These are phyloP conservation scores for Peribolospora baueri DNA, from an alignment of 768 basidiomycete genomes.

Conservation along the genomic window DNA sequence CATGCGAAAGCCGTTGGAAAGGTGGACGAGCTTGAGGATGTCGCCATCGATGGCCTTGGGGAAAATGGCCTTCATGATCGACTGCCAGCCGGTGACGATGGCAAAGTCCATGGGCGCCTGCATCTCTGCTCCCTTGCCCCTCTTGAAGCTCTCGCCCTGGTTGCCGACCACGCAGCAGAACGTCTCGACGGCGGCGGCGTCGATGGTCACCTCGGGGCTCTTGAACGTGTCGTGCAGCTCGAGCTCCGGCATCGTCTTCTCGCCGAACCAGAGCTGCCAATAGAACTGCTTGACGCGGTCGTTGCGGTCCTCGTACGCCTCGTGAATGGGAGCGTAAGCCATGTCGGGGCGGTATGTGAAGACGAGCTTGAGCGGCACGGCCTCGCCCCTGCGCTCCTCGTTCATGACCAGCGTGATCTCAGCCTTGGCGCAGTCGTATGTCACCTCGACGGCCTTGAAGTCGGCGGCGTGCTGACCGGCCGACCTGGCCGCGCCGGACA, in stretches of 20 bases:
- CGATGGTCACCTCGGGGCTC: constrained; percentile 60
- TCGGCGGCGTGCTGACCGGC: constrained; percentile 36
- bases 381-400: constrained; percentile 53
- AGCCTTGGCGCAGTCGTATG: constrained; percentile 30
- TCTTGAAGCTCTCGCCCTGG: constrained; percentile 72
- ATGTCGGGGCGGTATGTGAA: constrained; percentile 70
- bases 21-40: constrained; percentile 79
- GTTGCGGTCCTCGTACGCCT: constrained; percentile 60
- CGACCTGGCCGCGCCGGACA: constrained; percentile 34
- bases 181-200: constrained; percentile 44
- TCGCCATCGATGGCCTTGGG: constrained; percentile 77
- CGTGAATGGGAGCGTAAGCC: constrained; percentile 81
- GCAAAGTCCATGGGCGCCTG: constrained; percentile 97
- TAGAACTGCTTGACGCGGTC: constrained; percentile 61
- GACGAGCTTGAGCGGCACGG: constrained; percentile 55
- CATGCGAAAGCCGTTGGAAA: constrained; percentile 88
- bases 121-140: constrained; percentile 36
- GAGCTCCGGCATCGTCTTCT: constrained; percentile 51
- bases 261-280: constrained; percentile 96
- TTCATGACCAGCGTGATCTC: constrained; percentile 47
- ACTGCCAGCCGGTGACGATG: constrained; percentile 95
- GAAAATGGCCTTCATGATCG: constrained; percentile 99
- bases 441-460: constrained; percentile 66
- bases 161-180: constrained; percentile 91
- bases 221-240: constrained; percentile 58